These are phyloP conservation scores for Carpinus fangiana DNA, from an alignment of 306 rosid species.

Conservation along the genomic window DNA sequence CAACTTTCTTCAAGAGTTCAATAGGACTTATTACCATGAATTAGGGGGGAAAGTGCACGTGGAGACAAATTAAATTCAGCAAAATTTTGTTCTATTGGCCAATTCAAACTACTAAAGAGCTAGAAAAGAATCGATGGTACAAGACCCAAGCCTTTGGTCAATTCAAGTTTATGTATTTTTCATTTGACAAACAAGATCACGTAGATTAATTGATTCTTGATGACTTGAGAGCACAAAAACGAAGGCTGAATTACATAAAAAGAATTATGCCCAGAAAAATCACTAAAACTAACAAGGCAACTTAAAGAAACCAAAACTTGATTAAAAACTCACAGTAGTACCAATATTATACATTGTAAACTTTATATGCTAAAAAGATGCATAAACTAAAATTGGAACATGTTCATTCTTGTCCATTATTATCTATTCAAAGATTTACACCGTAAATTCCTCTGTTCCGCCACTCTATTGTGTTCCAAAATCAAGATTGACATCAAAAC, in stretches of 20 bases:
- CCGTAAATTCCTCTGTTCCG: not conserved
- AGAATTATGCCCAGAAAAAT: not conserved
- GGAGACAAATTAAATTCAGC: not conserved
- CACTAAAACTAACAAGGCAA: not conserved
- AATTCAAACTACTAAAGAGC: not conserved
- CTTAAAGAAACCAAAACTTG: not conserved
- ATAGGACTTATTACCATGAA: not conserved
- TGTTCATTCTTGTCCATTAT: not conserved
- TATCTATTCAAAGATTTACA: not conserved
- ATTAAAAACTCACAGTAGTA: not conserved
- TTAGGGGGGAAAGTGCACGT: not conserved
- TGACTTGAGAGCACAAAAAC: constrained; percentile 9
- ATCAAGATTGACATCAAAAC: not conserved
- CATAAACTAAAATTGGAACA: not conserved
- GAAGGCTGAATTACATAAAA: not conserved
- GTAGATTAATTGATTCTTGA: not conserved
- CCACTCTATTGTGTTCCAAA: not conserved
- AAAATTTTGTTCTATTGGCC: not conserved
- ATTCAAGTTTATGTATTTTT: not conserved
- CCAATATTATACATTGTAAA: not conserved
- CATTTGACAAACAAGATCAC: not conserved
- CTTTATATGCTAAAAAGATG: not conserved
- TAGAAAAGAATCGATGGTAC: not conserved
- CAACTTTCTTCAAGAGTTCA: not conserved
- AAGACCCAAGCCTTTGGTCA: not conserved